Base-by-base conservation (phyloP, 306 rosid genomes). In the Lathyrus tuberosus region DNA sequence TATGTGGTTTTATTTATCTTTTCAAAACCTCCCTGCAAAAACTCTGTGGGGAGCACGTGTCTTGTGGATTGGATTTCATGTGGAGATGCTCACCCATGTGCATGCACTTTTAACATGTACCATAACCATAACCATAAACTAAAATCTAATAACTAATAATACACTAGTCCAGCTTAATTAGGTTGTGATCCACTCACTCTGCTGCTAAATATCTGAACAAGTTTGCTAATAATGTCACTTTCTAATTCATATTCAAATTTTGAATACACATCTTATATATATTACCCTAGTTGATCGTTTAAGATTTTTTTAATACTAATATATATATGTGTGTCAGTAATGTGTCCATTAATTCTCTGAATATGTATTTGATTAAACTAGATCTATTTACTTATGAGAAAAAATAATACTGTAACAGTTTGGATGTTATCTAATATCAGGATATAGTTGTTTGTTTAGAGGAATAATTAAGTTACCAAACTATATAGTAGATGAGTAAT, bases 51-150 rank as follows among this genome's bases (percentile, higher is more conserved):
- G 33, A 22, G 90, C 96, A 89, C 88, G 87, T 89, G 92, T 53
- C 76, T 79, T 49, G 84, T 70, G 75, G 83, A 81, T 86, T 70
- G 66, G 68, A 71, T 77, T 81, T 83, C 90, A 83, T 87, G 80
- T 76, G 84, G 78, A 76, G 75, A 72, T 82, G 83, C 72, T 49
- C 41, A 76, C 68, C 90, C 89, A 85, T 90, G 91, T 85, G 88
- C 85, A 42, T 24, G 26, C 26, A 24, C 0, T 65, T 79, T 72
- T 58, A 62, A 52, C 57, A 51, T 49, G 33, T 22, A 52, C 59
- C 9, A 47, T 35, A 33, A 33, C 38, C 8, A 17, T 53, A 53
- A 53, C 26, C 33, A 53, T 53, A 10, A 18, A 51, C 30, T 17
- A 51, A 9, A 51, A 2, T 43, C 3, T 4, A 14, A 46, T 13